These are phyloP conservation scores for Waltergamsia citrina DNA, from an alignment of 2,329 filamentous ascomycete genomes.

Conservation along the genomic window DNA sequence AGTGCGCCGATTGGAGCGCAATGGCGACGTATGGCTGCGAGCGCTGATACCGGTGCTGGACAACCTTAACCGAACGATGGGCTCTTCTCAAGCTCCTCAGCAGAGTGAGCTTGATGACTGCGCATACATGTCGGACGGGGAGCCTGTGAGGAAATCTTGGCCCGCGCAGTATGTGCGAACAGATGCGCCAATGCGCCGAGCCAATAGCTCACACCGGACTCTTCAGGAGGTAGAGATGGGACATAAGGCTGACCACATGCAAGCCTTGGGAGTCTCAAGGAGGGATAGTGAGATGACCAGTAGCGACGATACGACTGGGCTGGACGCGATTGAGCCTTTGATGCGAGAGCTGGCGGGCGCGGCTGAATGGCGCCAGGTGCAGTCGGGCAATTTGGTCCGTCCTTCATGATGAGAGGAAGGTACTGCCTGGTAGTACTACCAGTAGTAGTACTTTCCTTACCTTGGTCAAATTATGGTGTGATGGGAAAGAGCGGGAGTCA, in stretches of 20 bases:
- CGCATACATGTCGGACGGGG: conserved; percentile 2
- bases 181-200: not conserved
- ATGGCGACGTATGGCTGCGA: conserved; percentile 33
- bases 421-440: not conserved
- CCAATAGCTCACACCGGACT: not conserved
- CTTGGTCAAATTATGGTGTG: too few relatives aligned
- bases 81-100: not conserved
- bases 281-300: conserved; percentile 10
- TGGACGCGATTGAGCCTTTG: conserved; percentile 31
- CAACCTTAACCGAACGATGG: conserved; percentile 16
- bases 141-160: too few relatives aligned
- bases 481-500: too few relatives aligned
- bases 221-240: not conserved
- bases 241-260: too few relatives aligned
- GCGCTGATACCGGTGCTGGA: conserved; percentile 35
- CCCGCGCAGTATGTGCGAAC: too few relatives aligned
- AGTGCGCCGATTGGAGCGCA: conserved; percentile 33
- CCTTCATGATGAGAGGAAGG: not conserved
- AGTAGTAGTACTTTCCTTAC: not conserved
- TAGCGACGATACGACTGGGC: conserved; percentile 20
- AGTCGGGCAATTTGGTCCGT: not conserved
- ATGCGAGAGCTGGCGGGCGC: conserved; percentile 31
- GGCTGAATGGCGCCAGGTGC: conserved; percentile 14
- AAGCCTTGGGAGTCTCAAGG: conserved; percentile 5
- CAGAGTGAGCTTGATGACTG: not conserved